Evolutionary conservation across 208 protist genomes (phyloP), one percentile per base, ranked within the genome.

Genomic region (Wallacemonas collosoma): DNA sequence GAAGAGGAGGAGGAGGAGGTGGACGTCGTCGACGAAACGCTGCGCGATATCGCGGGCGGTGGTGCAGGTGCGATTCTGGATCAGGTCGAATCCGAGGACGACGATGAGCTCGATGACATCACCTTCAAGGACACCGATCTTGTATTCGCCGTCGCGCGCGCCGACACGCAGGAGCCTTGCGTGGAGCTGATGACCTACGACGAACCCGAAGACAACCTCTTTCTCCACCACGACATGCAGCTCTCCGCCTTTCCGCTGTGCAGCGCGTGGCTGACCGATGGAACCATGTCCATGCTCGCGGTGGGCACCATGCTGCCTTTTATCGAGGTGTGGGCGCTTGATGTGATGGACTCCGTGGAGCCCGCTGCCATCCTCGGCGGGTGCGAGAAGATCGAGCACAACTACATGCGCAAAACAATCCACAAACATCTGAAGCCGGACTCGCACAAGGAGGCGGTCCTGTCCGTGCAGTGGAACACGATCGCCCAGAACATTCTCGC

Each of bases 241-340:
- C 71, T 99, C 4, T 75, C 86, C 12, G 91, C 89, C 6, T 98
- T 98, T 73, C 98, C 98, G 35, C 89, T 99, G 0, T 95, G 82
- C 60, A 85, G 97, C n/a, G 84, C 94, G 57, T 99, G 98, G 97
- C 82, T 98, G 54, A 97, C 97, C 45, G 91, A 94, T 53, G 87
- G 87, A 39, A 81, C 81, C 50, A 90, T 95, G 74, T 99, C 97
- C 53, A 90, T 98, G 68, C 77, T 97, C 14, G 98, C 98, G 11
- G 85, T 99, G n/a, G 98, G 97, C 68, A 99, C 97, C 8, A 99
- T 99, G 86, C 82, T 95, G 36, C 97, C 97, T n/a, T 89, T 91
- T 38, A 98, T 99, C 68, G 98, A 99, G 71, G 79, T 99, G 15
- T 99, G 98, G 98, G 90, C 98, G 61, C 83, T 99, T 14, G 98